Evolutionary conservation across 1,139 yeast genomes (phyloP).

Genomic region (Pneumocystis jirovecii): DNA sequence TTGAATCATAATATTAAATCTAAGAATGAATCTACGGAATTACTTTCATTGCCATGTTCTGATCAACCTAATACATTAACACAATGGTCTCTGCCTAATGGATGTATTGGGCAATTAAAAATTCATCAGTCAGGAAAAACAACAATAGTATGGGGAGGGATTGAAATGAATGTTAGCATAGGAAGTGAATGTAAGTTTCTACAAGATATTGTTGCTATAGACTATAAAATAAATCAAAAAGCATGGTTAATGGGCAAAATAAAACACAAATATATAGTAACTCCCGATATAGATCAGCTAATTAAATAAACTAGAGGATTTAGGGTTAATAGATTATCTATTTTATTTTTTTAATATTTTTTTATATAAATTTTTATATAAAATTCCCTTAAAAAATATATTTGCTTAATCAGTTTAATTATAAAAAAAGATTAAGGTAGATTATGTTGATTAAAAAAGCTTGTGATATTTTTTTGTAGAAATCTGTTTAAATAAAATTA

Average conservation of each 20-base stretch:
- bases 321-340: neutral
- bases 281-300: slow-evolving; percentile 27
- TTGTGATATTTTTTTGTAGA: too few relatives aligned
- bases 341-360: too few relatives aligned
- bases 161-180: slow-evolving; percentile 49
- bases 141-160: slow-evolving; percentile 57
- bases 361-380: too few relatives aligned
- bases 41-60: neutral
- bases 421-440: too few relatives aligned
- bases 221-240: slow-evolving; percentile 32
- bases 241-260: slow-evolving; percentile 50
- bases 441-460: too few relatives aligned
- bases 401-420: too few relatives aligned
- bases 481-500: too few relatives aligned
- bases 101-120: slow-evolving; percentile 56
- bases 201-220: slow-evolving; percentile 59
- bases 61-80: neutral
- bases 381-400: too few relatives aligned
- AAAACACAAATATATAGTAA: slow-evolving; percentile 40
- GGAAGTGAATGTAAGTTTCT: slow-evolving; percentile 63
- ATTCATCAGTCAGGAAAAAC: slow-evolving; percentile 71
- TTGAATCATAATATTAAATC: neutral
- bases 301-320: neutral
- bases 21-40: slow-evolving; percentile 4
- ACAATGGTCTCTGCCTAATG: slow-evolving; percentile 26